Evolutionary conservation across 768 basidiomycete species (phyloP).

Genomic region (Suillus weaverae): DNA sequence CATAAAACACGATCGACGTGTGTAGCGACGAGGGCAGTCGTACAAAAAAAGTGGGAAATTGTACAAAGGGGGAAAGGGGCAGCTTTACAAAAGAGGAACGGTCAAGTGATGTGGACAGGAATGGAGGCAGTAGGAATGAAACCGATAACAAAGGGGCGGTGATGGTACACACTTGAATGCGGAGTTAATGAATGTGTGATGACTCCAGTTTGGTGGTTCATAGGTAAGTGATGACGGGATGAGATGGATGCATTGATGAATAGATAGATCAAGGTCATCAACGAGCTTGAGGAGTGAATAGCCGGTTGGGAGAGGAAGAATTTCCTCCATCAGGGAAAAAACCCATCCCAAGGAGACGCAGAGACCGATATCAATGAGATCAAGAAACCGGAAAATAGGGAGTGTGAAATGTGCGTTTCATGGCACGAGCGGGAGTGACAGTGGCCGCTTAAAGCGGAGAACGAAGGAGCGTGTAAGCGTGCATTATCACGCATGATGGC

Average conservation of each 20-base stretch:
- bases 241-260: background rate
- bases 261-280: slow-evolving; percentile 7
- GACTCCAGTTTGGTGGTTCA: background rate
- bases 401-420: slow-evolving; percentile 5
- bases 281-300: background rate
- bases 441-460: background rate
- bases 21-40: no score
- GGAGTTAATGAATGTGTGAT: slow-evolving; percentile 3
- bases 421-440: background rate
- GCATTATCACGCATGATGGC: slow-evolving; percentile 1
- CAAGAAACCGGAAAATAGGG: background rate
- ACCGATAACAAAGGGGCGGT: background rate
- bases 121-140: slow-evolving; percentile 4
- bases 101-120: background rate
- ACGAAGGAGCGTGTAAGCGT: background rate
- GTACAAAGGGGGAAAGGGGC: background rate
- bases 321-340: background rate
- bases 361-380: no score
- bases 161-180: background rate
- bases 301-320: slow-evolving; percentile 10
- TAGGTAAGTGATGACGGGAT: slow-evolving; percentile 4
- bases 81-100: background rate
- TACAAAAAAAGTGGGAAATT: background rate
- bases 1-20: no score
- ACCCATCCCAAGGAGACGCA: background rate